A percentile compares a stretch with the other conserved stretches of the same genome.
Evolutionary conservation across 1,284 basidiomycete species (phyloP).

Genomic region (Ceratobasidium theobromae): DNA sequence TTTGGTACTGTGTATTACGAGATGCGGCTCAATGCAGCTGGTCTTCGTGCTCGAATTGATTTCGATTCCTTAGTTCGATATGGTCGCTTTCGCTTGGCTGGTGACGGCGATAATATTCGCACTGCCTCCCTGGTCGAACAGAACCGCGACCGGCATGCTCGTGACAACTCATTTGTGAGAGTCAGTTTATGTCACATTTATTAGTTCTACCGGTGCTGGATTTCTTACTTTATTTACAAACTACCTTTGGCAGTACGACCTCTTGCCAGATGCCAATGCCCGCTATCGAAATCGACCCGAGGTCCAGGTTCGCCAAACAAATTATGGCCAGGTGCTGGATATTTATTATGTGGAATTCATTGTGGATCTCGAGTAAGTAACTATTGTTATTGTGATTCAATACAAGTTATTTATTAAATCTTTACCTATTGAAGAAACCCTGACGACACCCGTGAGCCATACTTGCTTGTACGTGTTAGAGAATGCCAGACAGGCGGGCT

Average conservation of each 20-base stretch:
- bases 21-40: not conserved
- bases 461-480: not conserved
- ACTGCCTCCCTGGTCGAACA: not conserved
- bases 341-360: slow-evolving; percentile 15
- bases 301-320: not conserved
- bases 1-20: not conserved
- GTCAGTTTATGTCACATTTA: not conserved
- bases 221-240: not conserved
- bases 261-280: not conserved
- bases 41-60: not conserved
- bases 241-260: slow-evolving; percentile 24
- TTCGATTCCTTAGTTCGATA: not conserved
- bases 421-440: not conserved
- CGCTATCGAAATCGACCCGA: not conserved
- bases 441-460: not conserved
- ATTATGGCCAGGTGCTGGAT: slow-evolving; percentile 6
- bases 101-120: slow-evolving; percentile 5
- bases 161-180: slow-evolving; percentile 12
- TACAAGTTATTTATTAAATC: not conserved
- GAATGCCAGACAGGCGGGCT: slow-evolving; percentile 9
- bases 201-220: not conserved
- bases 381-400: not conserved
- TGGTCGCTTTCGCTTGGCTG: slow-evolving; percentile 7
- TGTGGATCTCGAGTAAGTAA: not conserved
- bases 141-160: not conserved